Evolutionary conservation across 2,329 filamentous ascomycete genomes (phyloP).

Genomic region (Arthroderma sp.): DNA sequence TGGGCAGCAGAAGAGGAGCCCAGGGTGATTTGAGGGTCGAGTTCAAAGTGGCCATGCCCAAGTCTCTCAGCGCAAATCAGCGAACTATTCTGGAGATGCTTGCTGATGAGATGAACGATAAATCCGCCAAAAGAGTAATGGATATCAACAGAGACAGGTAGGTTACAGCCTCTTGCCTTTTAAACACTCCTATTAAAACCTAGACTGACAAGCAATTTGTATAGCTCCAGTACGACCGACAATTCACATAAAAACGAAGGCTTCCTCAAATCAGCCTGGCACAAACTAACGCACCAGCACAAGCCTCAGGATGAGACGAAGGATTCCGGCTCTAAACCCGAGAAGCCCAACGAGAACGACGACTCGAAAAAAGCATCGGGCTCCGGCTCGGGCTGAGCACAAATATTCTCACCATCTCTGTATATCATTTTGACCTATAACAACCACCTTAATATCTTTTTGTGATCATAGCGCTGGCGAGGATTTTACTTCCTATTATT

Average conservation of each 20-base stretch:
- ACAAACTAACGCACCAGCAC: slow-evolving; percentile 68
- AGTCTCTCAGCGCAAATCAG: slow-evolving; percentile 83
- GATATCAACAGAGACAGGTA: slow-evolving; percentile 52
- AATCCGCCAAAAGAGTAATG: slow-evolving; percentile 85
- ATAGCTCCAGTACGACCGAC: slow-evolving; percentile 6
- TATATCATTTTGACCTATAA: too few species aligned
- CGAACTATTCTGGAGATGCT: slow-evolving; percentile 88
- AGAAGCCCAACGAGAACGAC: slow-evolving; percentile 14
- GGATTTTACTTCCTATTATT: slow-evolving; percentile 5
- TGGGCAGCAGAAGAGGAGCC: slow-evolving; percentile 50
- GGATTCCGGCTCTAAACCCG: slow-evolving; percentile 18
- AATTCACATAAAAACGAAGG: slow-evolving; percentile 65
- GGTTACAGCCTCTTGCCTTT: slow-evolving; percentile 17
- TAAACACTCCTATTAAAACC: slow-evolving; percentile 1
- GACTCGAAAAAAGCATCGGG: slow-evolving; percentile 28
- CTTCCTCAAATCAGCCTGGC: slow-evolving; percentile 87
- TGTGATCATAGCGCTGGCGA: slow-evolving; percentile 28
- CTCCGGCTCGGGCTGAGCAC: slow-evolving; percentile 18
- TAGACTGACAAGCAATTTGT: background rate
- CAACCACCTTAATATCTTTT: slow-evolving; percentile 1
- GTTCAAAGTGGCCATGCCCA: slow-evolving; percentile 90
- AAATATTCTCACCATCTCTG: background rate
- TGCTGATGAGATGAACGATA: slow-evolving; percentile 89
- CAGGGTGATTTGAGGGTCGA: slow-evolving; percentile 78
- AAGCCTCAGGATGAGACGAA: slow-evolving; percentile 16